Percentiles rank a stretch among this genome's conserved stretches.
Conservation (phyloP, 352 stramenopile species). For the Globisporangium lucens region DNA sequence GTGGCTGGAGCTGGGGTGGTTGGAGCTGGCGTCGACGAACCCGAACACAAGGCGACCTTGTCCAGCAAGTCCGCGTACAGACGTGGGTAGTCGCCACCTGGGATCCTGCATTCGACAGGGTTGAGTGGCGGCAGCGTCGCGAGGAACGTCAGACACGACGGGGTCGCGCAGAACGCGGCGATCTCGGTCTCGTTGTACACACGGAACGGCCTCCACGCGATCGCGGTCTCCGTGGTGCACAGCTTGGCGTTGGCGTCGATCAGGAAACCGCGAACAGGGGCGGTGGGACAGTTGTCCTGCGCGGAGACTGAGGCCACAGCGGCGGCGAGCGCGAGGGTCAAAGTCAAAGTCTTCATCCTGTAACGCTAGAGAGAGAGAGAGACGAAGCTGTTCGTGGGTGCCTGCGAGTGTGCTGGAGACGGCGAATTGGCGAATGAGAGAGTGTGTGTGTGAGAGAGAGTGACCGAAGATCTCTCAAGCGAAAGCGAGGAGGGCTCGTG, state of each 20-base stretch:
- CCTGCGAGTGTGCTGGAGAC: neutral
- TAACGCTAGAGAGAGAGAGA: neutral
- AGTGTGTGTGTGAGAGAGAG: neutral
- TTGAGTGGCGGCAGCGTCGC: slow-evolving; percentile 9
- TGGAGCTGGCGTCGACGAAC: neutral
- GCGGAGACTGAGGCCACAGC: neutral
- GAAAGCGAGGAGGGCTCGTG: neutral
- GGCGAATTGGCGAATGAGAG: neutral
- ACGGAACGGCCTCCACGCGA: slow-evolving; percentile 2
- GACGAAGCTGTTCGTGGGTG: neutral
- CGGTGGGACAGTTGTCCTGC: neutral
- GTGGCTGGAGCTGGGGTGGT: no score
- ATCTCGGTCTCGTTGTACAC: slow-evolving; percentile 9
- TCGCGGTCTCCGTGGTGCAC: neutral
- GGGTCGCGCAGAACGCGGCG: neutral
- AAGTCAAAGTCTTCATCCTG: neutral
- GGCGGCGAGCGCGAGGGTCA: neutral
- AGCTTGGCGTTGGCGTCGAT: neutral
- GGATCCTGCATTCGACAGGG: slow-evolving; percentile 6
- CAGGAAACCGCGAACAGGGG: neutral
- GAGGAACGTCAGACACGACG: slow-evolving; percentile 6
- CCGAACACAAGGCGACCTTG: neutral
- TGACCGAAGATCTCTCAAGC: neutral
- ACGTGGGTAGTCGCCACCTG: neutral
- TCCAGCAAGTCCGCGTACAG: neutral